These are phyloP conservation scores for Pisolithus orientalis DNA, from an alignment of 768 basidiomycete genomes.

Conservation along the genomic window DNA sequence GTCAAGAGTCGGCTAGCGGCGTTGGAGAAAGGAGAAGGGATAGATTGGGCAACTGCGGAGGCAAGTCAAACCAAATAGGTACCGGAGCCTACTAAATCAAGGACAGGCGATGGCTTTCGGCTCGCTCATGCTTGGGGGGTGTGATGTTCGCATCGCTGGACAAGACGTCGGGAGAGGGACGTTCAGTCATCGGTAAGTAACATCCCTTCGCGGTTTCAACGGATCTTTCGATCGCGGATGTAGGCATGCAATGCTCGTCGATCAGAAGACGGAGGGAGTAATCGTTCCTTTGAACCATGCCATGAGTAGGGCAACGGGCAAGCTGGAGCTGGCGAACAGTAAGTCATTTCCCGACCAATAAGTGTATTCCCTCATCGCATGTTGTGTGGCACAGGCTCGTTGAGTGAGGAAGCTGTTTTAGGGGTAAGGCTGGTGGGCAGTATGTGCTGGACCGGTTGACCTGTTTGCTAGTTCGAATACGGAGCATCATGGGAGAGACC, in stretches of 20 bases:
- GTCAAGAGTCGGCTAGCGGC: conserved; percentile 70
- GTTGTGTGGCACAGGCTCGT: conserved; percentile 48
- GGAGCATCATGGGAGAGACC: conserved; percentile 88
- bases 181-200: conserved; percentile 64
- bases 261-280: conserved; percentile 78
- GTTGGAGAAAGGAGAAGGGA: conserved; percentile 58
- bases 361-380: neutral
- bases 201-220: neutral
- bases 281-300: conserved; percentile 76
- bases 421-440: conserved; percentile 47
- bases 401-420: conserved; percentile 87
- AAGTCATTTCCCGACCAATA: conserved; percentile 14
- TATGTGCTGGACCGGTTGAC: neutral
- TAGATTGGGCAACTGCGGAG: conserved; percentile 91
- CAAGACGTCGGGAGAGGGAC: conserved; percentile 92
- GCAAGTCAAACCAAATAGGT: conserved; percentile 28
- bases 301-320: conserved; percentile 47
- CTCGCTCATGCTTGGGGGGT: conserved; percentile 74
- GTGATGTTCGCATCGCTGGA: conserved; percentile 83
- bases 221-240: neutral
- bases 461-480: conserved; percentile 67
- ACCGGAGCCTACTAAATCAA: neutral
- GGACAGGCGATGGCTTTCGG: conserved; percentile 81
- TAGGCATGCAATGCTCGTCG: conserved; percentile 86
- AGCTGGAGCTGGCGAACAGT: conserved; percentile 87